A percentile compares a stretch with the other conserved stretches of the same genome.
phyloP scores from a whole-genome alignment of 2,329 filamentous ascomycete species.

The Penicillium frequentans region DNA sequence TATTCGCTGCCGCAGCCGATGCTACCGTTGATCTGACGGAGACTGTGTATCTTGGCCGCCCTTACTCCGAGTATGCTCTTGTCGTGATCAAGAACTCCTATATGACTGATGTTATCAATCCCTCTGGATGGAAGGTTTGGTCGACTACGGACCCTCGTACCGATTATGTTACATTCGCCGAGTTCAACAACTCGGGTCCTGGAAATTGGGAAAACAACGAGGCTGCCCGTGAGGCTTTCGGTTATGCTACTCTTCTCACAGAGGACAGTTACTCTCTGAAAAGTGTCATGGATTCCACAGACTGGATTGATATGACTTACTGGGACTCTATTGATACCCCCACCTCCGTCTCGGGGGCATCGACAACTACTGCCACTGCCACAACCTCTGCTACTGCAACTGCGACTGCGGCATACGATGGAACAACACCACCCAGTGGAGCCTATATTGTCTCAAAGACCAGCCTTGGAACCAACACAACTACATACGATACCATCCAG shows the following conservation, averaged over 20 bases:
- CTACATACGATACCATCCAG: constrained; percentile 39
- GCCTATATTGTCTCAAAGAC: constrained; percentile 42
- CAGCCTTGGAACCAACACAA: constrained; percentile 31
- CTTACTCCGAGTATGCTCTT: constrained; percentile 17
- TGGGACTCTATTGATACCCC: constrained; percentile 40
- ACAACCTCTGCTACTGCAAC: constrained; percentile 23
- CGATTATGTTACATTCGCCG: constrained; percentile 16
- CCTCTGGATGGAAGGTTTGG: constrained; percentile 21
- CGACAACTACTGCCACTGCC: constrained; percentile 3
- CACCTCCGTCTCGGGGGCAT: not conserved
- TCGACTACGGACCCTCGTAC: constrained; percentile 30
- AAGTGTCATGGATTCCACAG: constrained; percentile 36
- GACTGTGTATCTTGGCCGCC: constrained; percentile 19
- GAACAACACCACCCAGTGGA: constrained; percentile 31
- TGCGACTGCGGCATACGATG: constrained; percentile 5
- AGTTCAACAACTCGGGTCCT: constrained; percentile 19
- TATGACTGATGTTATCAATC: constrained; percentile 13
- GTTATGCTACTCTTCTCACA: constrained; percentile 36
- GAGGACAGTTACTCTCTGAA: constrained; percentile 34
- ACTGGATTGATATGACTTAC: constrained; percentile 43
- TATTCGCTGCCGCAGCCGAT: constrained; percentile 26
- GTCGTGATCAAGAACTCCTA: constrained; percentile 22
- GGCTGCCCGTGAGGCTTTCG: constrained; percentile 35
- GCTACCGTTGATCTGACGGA: constrained; percentile 17
- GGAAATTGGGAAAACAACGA: constrained; percentile 20